Percentiles rank a stretch among this genome's conserved stretches.
Evolutionary conservation across 768 basidiomycete genomes (phyloP).

Genomic region (Trichaptum fuscoviolaceum): DNA sequence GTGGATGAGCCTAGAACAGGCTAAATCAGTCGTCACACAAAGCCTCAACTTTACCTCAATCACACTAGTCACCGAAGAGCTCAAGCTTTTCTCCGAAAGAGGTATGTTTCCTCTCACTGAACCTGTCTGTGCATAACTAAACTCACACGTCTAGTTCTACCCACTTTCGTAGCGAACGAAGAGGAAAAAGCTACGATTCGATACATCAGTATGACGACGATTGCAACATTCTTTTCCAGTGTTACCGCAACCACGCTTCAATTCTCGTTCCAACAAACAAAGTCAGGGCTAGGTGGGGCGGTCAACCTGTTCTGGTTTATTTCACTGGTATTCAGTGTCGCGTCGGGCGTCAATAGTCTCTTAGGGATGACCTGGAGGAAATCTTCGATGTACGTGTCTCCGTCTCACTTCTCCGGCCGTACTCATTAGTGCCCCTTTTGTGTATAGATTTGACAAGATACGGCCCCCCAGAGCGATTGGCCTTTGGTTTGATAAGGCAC

Average conservation of each 20-base stretch:
- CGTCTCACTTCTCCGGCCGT: background rate
- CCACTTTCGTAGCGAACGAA: background rate
- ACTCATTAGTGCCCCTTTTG: background rate
- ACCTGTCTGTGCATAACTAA: background rate
- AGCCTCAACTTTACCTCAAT: background rate
- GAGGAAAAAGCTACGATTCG: background rate
- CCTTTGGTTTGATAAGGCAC: background rate
- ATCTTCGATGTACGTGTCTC: background rate
- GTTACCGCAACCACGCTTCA: background rate
- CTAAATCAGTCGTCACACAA: background rate
- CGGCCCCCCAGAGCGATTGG: background rate
- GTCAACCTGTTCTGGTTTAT: background rate
- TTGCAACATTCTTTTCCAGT: background rate
- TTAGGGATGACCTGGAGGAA: background rate
- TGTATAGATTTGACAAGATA: background rate
- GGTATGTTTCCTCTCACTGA: background rate
- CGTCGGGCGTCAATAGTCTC: background rate
- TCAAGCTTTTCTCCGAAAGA: background rate
- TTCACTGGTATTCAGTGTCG: background rate
- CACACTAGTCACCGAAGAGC: background rate
- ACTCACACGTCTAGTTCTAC: background rate
- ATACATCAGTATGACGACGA: background rate
- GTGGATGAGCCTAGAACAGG: background rate
- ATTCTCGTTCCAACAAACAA: background rate
- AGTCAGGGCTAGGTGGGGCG: background rate